phyloP scores from a whole-genome alignment of 108 stramenopile genomes.

The Cyclotella choctawhatcheeana region DNA sequence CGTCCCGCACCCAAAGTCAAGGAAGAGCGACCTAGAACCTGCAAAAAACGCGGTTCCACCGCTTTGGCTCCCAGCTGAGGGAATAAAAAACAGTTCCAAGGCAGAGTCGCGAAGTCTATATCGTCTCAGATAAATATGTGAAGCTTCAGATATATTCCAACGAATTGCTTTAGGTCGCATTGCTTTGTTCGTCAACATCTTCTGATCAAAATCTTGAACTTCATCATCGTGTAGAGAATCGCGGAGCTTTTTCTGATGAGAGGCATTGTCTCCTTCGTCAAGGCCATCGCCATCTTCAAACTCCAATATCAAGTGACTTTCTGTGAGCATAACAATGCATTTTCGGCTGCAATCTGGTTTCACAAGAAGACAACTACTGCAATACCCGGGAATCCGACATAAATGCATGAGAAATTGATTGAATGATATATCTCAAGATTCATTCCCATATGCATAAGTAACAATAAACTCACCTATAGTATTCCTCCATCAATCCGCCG shows the following conservation, averaged over 20 bases:
- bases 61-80: slow-evolving; percentile 81
- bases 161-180: slow-evolving; percentile 89
- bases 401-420: too few relatives aligned
- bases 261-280: slow-evolving; percentile 80
- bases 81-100: slow-evolving; percentile 95
- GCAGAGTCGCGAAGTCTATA: slow-evolving; percentile 94
- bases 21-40: slow-evolving; percentile 84
- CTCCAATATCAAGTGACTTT: slow-evolving; percentile 87
- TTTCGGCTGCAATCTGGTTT: slow-evolving; percentile 82
- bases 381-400: too few relatives aligned
- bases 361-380: slow-evolving; percentile 83
- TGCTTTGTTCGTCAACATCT: slow-evolving; percentile 57
- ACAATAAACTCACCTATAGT: too few relatives aligned
- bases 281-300: slow-evolving; percentile 82
- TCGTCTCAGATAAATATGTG: slow-evolving; percentile 91
- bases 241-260: slow-evolving; percentile 63
- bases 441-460: too few relatives aligned
- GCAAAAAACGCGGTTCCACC: slow-evolving; percentile 79
- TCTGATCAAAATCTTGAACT: slow-evolving; percentile 55
- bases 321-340: slow-evolving; percentile 76
- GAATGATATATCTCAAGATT: too few relatives aligned
- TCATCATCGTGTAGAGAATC: slow-evolving; percentile 40
- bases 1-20: slow-evolving; percentile 90
- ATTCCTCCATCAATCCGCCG: slow-evolving; percentile 68
- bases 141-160: slow-evolving; percentile 87